A percentile compares a stretch with the other conserved stretches of the same genome.
Evolutionary conservation across 257 asterid species (phyloP).

Genomic region (Ocimum tenuiflorum): DNA sequence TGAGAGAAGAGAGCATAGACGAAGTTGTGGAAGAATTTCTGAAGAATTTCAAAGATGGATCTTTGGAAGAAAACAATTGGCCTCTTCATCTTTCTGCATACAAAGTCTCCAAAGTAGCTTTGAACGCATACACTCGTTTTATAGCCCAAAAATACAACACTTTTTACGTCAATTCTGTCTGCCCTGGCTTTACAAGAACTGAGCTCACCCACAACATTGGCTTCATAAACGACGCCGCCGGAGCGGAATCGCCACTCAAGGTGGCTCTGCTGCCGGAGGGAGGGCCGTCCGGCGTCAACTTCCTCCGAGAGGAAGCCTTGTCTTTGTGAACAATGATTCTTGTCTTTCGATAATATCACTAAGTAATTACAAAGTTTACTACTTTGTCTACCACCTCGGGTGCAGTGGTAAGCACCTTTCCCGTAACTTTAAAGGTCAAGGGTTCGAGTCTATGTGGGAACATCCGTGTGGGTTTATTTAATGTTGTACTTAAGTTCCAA

Average conservation of each 20-base stretch:
- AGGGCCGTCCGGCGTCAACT: conserved; percentile 37
- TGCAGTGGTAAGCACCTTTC: too few species aligned
- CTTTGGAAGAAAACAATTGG: conserved; percentile 34
- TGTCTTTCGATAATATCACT: too few species aligned
- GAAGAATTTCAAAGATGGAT: conserved; percentile 28
- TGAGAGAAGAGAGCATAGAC: conserved; percentile 34
- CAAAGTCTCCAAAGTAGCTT: conserved; percentile 40
- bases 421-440: too few species aligned
- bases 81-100: conserved; percentile 34
- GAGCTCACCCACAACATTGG: not conserved
- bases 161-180: conserved; percentile 27
- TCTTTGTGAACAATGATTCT: conserved; percentile 10
- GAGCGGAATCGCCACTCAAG: not conserved
- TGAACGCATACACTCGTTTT: conserved; percentile 41
- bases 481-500: too few species aligned
- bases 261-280: conserved; percentile 33
- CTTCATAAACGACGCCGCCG: too few species aligned
- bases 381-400: too few species aligned
- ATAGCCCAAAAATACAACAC: conserved; percentile 23
- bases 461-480: too few species aligned
- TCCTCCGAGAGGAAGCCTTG: not conserved
- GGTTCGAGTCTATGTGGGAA: too few species aligned
- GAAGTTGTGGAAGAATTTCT: conserved; percentile 34
- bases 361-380: too few species aligned
- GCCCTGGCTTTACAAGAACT: conserved; percentile 47